Evolutionary conservation across 768 basidiomycete genomes (phyloP).

Genomic region (Royoungia palumana): DNA sequence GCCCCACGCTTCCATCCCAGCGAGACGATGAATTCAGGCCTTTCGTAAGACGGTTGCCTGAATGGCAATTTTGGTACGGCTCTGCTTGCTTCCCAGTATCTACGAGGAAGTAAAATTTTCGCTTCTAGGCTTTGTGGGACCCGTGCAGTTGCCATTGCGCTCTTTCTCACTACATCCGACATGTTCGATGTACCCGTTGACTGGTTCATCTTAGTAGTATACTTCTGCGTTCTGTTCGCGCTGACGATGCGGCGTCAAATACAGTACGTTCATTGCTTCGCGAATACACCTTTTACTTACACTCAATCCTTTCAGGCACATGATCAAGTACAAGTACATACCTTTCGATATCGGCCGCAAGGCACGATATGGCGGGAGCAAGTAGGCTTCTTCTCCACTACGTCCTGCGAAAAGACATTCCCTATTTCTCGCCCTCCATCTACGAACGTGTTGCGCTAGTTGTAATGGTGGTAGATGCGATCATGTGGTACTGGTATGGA

Average conservation of each 20-base stretch:
- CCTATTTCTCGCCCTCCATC: slow-evolving; percentile 4
- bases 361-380: slow-evolving; percentile 70
- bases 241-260: slow-evolving; percentile 96
- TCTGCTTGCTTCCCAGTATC: not conserved
- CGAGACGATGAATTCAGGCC: slow-evolving; percentile 96
- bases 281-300: slow-evolving; percentile 1
- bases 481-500: slow-evolving; percentile 24
- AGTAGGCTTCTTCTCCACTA: slow-evolving; percentile 28
- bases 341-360: slow-evolving; percentile 97
- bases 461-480: slow-evolving; percentile 18
- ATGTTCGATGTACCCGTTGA: slow-evolving; percentile 96
- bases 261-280: slow-evolving; percentile 55
- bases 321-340: slow-evolving; percentile 98
- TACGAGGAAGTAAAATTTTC: not conserved
- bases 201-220: slow-evolving; percentile 97
- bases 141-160: slow-evolving; percentile 77
- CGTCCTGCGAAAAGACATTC: slow-evolving; percentile 5
- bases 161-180: slow-evolving; percentile 77
- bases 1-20: slow-evolving; percentile 57
- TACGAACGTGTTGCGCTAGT: slow-evolving; percentile 12
- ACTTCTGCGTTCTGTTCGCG: slow-evolving; percentile 93
- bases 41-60: slow-evolving; percentile 91
- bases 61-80: slow-evolving; percentile 94
- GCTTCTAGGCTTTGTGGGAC: slow-evolving; percentile 82
- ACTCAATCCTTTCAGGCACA: slow-evolving; percentile 60